Conservation (phyloP, 305 asterid genomes). For the Plantago coronopus region DNA sequence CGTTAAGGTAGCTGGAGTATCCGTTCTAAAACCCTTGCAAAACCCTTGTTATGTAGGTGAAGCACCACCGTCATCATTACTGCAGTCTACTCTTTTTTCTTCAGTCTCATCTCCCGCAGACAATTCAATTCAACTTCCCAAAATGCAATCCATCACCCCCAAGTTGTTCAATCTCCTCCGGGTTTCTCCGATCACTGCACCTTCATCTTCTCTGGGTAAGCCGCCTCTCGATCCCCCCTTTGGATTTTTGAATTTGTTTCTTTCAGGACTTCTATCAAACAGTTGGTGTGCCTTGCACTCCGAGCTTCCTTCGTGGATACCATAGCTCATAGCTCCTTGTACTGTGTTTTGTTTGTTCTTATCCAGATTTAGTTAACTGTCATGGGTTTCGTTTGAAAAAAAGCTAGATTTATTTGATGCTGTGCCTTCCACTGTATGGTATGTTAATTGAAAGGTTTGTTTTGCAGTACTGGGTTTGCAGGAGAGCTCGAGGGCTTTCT, state of each 20-base stretch:
- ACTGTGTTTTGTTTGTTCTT: neutral
- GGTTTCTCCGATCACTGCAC: constrained; percentile 22
- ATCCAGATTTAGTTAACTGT: neutral
- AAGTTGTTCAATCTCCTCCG: constrained; percentile 40
- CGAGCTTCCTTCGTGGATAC: neutral
- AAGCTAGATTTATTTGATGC: neutral
- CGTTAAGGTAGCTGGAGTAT: constrained; percentile 1
- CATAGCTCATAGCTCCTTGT: neutral
- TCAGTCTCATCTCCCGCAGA: neutral
- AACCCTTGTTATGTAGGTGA: constrained; percentile 12
- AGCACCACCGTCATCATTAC: no score
- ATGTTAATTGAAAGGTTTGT: constrained; percentile 1
- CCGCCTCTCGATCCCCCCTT: neutral
- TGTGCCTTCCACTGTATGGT: neutral
- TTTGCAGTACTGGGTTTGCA: constrained; percentile 41
- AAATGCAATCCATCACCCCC: constrained; percentile 46
- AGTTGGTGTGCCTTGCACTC: constrained; percentile 11
- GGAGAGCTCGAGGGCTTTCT: constrained; percentile 41
- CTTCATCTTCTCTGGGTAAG: constrained; percentile 36
- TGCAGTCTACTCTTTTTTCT: neutral
- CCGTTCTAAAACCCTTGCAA: constrained; percentile 40
- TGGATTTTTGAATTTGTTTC: neutral
- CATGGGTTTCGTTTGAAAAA: neutral
- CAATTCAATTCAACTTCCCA: constrained; percentile 7
- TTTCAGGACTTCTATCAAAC: constrained; percentile 26